Conservation (phyloP, 2,329 filamentous ascomycete species). For the Botrytis byssoidea region DNA sequence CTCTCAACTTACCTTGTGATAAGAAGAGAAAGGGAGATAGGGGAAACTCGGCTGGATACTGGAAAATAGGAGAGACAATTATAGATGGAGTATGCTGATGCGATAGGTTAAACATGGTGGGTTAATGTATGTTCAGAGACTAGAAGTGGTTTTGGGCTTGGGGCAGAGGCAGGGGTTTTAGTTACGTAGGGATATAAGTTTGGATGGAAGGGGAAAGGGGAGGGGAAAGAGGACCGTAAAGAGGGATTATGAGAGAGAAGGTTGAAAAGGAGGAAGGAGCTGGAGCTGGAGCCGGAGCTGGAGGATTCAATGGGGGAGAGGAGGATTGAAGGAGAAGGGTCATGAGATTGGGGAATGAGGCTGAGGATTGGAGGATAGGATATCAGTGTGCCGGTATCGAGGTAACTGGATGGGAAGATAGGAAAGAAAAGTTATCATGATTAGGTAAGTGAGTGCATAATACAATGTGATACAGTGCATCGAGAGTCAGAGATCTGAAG, state of each 20-base stretch:
- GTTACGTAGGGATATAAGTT: too few species aligned
- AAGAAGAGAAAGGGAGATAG: background rate
- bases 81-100: background rate
- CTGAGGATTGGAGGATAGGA: too few species aligned
- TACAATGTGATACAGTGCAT: background rate
- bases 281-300: too few species aligned
- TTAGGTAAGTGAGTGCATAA: background rate
- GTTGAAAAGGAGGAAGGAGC: too few species aligned
- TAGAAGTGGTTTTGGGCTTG: background rate
- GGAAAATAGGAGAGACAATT: background rate
- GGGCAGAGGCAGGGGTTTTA: too few species aligned
- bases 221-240: too few species aligned
- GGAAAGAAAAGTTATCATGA: rapidly evolving
- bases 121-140: background rate
- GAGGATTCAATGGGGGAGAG: too few species aligned
- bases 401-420: background rate
- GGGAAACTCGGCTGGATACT: background rate
- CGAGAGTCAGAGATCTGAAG: background rate
- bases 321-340: too few species aligned
- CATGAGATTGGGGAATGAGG: too few species aligned
- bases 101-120: rapidly evolving
- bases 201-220: too few species aligned
- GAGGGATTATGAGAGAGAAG: too few species aligned
- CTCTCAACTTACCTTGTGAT: background rate
- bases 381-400: background rate